phyloP scores from a whole-genome alignment of 1,139 yeast genomes.

The Debaryomycetaceae sp. region DNA sequence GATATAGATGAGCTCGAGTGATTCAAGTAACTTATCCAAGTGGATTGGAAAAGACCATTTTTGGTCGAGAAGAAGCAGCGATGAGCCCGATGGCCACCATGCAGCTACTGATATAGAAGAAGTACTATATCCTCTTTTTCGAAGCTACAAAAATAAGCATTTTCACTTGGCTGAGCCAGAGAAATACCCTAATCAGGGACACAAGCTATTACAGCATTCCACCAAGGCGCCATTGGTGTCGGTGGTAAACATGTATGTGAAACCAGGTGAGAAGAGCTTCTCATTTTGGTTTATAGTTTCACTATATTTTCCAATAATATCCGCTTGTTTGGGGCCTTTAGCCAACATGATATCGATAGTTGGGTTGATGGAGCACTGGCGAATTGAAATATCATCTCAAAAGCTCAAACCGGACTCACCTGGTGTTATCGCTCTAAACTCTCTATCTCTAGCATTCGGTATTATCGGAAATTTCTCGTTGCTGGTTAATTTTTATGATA shows the following conservation, averaged over 20 bases:
- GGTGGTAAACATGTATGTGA: slow-evolving; percentile 26
- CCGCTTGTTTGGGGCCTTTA: slow-evolving; percentile 76
- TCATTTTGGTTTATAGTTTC: slow-evolving; percentile 60
- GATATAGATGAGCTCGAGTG: too few relatives aligned
- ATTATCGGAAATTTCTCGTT: slow-evolving; percentile 62
- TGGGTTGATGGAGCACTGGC: slow-evolving; percentile 73
- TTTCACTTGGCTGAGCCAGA: too few relatives aligned
- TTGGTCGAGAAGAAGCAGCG: too few relatives aligned
- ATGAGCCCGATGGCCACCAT: too few relatives aligned
- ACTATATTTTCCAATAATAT: slow-evolving; percentile 65
- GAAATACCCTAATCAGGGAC: too few relatives aligned
- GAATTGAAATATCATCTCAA: slow-evolving; percentile 27
- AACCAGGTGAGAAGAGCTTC: slow-evolving; percentile 50
- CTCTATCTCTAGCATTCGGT: slow-evolving; percentile 61
- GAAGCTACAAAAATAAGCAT: too few relatives aligned
- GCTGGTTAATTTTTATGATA: slow-evolving; percentile 61
- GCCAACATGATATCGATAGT: slow-evolving; percentile 71
- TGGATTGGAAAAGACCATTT: too few relatives aligned
- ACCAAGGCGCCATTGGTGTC: slow-evolving; percentile 28
- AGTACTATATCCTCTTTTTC: too few relatives aligned
- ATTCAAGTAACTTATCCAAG: too few relatives aligned
- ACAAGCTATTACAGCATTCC: too few relatives aligned
- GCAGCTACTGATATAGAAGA: too few relatives aligned
- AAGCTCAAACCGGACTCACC: slow-evolving; percentile 32
- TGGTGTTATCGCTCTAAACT: slow-evolving; percentile 50